Conservation (phyloP, 345 rosid species). For the Gossypium rotundifolium region DNA sequence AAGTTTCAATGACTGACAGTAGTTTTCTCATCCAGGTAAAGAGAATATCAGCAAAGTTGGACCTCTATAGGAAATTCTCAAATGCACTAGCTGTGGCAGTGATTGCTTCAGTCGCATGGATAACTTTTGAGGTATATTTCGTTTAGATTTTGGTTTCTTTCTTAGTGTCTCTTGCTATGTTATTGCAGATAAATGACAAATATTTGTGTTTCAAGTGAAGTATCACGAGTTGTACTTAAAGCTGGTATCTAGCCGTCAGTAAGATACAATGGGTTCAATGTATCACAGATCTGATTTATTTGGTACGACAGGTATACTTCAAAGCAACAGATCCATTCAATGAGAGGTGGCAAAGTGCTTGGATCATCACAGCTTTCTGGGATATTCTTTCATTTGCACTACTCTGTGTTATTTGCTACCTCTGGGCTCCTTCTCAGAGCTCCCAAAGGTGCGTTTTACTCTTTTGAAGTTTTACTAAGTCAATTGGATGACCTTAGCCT, state of each 20-base stretch:
- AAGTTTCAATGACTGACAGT: slow-evolving; percentile 1
- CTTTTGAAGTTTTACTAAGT: not conserved
- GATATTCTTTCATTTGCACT: slow-evolving; percentile 68
- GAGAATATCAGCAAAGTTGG: slow-evolving; percentile 79
- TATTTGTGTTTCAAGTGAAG: not conserved
- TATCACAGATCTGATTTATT: slow-evolving; percentile 13
- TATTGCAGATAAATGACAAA: not conserved
- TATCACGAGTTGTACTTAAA: not conserved
- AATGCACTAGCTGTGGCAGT: slow-evolving; percentile 80
- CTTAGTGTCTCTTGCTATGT: not conserved
- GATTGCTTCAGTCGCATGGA: slow-evolving; percentile 86
- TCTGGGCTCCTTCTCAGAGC: slow-evolving; percentile 93
- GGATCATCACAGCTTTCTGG: slow-evolving; percentile 97
- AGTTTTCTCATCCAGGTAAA: slow-evolving; percentile 36
- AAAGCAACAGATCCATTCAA: slow-evolving; percentile 96
- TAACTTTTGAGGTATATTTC: slow-evolving; percentile 69
- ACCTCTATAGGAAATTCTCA: slow-evolving; percentile 90
- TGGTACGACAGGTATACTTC: slow-evolving; percentile 67
- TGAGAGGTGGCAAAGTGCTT: slow-evolving; percentile 86
- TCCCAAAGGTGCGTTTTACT: slow-evolving; percentile 57
- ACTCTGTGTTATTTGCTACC: slow-evolving; percentile 80
- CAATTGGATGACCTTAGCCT: not conserved
- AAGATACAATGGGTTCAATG: not conserved
- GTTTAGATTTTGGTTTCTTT: not conserved
- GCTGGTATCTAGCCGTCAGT: not conserved